Evolutionary conservation across 306 rosid species (phyloP), one percentile per base, ranked within the genome.

Genomic region (Inga leiocalycina): DNA sequence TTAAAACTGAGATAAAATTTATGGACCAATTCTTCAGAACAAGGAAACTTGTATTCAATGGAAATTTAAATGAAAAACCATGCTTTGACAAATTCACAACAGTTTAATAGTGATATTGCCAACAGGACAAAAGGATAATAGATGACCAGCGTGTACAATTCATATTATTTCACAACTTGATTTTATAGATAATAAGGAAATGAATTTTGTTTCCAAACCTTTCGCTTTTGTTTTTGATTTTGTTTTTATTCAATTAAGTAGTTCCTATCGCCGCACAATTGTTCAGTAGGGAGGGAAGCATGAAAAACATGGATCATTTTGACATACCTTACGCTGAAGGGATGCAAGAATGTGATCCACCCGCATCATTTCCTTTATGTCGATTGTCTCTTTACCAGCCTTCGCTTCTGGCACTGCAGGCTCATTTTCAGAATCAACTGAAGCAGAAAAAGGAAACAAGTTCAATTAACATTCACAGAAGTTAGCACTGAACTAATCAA

Each of bases 281-380:
- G 30, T 73, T 68, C 17, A 24, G 59, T 54, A 54, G 61, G 61
- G 54, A 61, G 72, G 73, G 68, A 78, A 64, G 81, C 71, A 74
- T n/a, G 45, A 43, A 74, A 66, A 75, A 79, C 59, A 66, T 68
- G 10, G 27, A 66, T 14, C 37, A 51, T 34, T 59, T 62, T 66
- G 77, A 85, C 83, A 49, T 85, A 91, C 98, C 93, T 90, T 92
- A 77, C 90, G 93, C 87, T 90, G 93, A 66, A 92, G 86, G 78
- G 98, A 92, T 80, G 91, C 94, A 80, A 96, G 92, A 85, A 93
- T 92, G 80, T 82, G 97, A 89, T 96, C 95, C 59, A 92, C 90
- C 79, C 92, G 96, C 87, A 85, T 92, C 27, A 92, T 77, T 88
- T 95, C 96, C 88, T 92, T 91, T 20, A 90, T 68, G 72, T 93